Evolutionary conservation across 768 basidiomycete species (phyloP), one percentile per base, ranked within the genome.

Genomic region (Serendipita sp.): DNA sequence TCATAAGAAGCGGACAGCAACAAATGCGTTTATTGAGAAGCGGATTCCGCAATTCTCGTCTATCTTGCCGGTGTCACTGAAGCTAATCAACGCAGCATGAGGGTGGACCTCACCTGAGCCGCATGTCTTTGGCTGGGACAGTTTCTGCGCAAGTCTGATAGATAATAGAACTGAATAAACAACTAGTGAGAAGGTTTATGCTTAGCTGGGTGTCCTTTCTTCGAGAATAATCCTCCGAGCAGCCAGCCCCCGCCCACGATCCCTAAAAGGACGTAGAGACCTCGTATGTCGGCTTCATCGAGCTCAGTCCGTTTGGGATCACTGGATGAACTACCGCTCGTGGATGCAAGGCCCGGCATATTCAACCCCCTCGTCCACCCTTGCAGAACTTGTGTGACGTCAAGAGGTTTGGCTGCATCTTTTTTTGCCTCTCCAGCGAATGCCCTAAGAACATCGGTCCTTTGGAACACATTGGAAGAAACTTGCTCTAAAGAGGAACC

Each of bases 71-170:
- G 48, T 50, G 18, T 50, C 48, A 50, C n/a, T 50, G 18, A 50
- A n/a, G 48, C 8, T 18, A 40, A 18, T 31, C 48, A 31, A 18
- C n/a, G 29, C 48, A 31, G 48, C 48, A 50, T 40, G 40, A 50
- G 48, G 48, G 48, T 50, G n/a, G 29, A 34, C 55, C 55, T 23
- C 55, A 60, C 55, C 55, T 60, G 23, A 8, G 55, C 55, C 55
- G 23, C 55, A 37, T 60, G 55, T 60, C 23, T n/a, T n/a, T 27
- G 23, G 34, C 27, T 11, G 16, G 11, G 36, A 33, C 27, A 18
- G 27, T 33, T 36, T 36, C 13, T 60, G 36, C 55, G 55, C 34
- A 34, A 60, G 18, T 60, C 55, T 40, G 40, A 40, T 40, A 3
- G 34, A 33, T 33, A 33, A 31, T 60, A 60, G 18, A 37, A 60